Evolutionary conservation across 495 filamentous ascomycete genomes (phyloP).

Genomic region (Xylaria cubensis): DNA sequence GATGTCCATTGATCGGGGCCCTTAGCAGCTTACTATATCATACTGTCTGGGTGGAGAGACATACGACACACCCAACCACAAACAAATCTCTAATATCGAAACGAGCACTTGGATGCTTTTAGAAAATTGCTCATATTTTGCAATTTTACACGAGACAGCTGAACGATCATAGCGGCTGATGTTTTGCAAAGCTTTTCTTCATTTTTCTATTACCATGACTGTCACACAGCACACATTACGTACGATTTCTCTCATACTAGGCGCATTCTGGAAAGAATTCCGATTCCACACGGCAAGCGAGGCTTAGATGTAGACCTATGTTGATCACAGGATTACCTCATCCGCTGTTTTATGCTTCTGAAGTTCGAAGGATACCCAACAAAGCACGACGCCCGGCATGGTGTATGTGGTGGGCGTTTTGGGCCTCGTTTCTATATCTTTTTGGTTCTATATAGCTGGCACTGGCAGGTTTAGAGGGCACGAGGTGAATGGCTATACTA

Average conservation of each 20-base stretch:
- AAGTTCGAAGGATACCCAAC: conserved; percentile 25
- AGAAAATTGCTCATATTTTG: neutral
- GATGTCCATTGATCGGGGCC: neutral
- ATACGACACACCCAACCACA: neutral
- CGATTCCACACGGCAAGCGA: neutral
- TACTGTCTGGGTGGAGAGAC: neutral
- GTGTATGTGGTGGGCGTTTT: conserved; percentile 15
- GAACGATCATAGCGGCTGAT: neutral
- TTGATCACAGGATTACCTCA: neutral
- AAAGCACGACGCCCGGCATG: neutral
- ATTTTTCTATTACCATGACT: neutral
- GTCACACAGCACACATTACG: neutral
- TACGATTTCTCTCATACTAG: neutral
- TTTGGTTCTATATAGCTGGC: neutral
- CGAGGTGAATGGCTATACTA: neutral
- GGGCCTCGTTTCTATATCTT: neutral
- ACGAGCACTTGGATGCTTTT: neutral
- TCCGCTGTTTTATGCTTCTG: neutral
- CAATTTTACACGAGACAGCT: neutral
- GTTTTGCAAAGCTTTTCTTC: neutral
- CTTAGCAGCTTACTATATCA: neutral
- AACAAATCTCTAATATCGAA: neutral
- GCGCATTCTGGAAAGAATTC: neutral
- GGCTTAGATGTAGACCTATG: neutral
- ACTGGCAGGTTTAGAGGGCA: neutral